Base-by-base conservation (phyloP, 371 early-diverging fungal species). In the Conidiobolus incongruus region DNA sequence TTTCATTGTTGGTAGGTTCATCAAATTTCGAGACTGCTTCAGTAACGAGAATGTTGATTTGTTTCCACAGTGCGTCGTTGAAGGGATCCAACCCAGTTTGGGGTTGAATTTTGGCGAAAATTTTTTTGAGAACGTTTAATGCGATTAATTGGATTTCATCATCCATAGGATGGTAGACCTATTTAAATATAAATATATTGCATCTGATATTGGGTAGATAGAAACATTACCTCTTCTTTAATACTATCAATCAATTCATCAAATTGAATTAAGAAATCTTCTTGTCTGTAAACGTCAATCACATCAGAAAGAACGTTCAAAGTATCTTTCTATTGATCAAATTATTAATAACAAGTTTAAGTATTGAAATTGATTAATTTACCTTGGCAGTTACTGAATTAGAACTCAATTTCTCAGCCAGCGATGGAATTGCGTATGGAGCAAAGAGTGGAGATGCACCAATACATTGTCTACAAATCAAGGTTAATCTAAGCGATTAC, bases 261-360 rank as follows among this genome's bases (percentile, higher is more conserved):
- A 8, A 75, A 58, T 44, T 75, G 59, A 6, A 75, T 70, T 4
- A 65, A 46, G 12, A 87, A 46, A 4, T 61, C 60, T 0, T 60
- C 51, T 8, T 72, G 65, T 29, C 79, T 81, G 54, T 82, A 84
- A 0, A 79, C 75, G 4, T 79, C 76, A 8, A 72, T 73, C 51
- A 80, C 75, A 1, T 70, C 72, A 16, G 77, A 62, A 15, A 89
- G 51, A 0, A 80, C 73, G 31, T 81, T 79, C 72, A 90, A 72
- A 0, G 91, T 77, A 57, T 89, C 90, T 54, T 72, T 68, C 77
- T n/a, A n/a, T n/a, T n/a, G n/a, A n/a, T n/a, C n/a, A n/a, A n/a
- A n/a, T n/a, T n/a, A n/a, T n/a, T n/a, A n/a, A n/a, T n/a, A n/a
- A n/a, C n/a, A n/a, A n/a, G n/a, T n/a, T n/a, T n/a, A n/a, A n/a